Base-by-base conservation (phyloP, 495 filamentous ascomycete species). In the Aspergillus sparsus region DNA sequence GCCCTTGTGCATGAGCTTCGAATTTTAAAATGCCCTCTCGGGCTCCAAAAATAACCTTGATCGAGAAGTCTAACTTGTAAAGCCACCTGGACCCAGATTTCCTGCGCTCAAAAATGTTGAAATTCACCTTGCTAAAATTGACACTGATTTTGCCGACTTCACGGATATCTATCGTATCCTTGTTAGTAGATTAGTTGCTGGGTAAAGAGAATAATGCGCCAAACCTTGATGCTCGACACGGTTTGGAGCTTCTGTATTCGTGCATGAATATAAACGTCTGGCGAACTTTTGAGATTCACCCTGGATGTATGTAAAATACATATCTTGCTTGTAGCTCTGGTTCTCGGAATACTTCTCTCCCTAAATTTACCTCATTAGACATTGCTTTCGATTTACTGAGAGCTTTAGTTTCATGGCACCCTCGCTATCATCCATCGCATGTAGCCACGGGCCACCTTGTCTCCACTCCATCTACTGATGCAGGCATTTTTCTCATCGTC, bases 351-450 rank as follows among this genome's bases (percentile, higher is more conserved):
- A 52, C 53, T 47, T 62, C 3, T 57, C 18, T 9, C 53, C 53
- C 46, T 62, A 35, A 12, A 13, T 1, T 18, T 6, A 3, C 3
- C 42, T 27, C 21, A 27, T 27, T 27, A 27, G 21, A 27, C 21
- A 27, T 27, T 27, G 21, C 21, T 3, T 27, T 27, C 21, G 1
- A 27, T 27, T 27, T 27, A 27, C 21, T 27, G 21, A 27, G 15
- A 8, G 42, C 7, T 13, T 46, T 46, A 16, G 42, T 16, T n/a
- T 13, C 42, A 15, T 7, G 2, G 42, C 39, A 62, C 53, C 37
- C 53, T 62, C 10, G 32, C 5, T 8, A 62, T 57, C 12, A 52
- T 35, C 60, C 60, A 62, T 15, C 54, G 27, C 49, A 62, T 62
- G 8, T 15, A 15, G 12, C 15, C 42, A 0, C 13, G 6, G 15